A percentile compares a stretch with the other conserved stretches of the same genome.
Conservation (phyloP, 2,329 filamentous ascomycete species). For the Hymenotorrendiella dingleyae region DNA sequence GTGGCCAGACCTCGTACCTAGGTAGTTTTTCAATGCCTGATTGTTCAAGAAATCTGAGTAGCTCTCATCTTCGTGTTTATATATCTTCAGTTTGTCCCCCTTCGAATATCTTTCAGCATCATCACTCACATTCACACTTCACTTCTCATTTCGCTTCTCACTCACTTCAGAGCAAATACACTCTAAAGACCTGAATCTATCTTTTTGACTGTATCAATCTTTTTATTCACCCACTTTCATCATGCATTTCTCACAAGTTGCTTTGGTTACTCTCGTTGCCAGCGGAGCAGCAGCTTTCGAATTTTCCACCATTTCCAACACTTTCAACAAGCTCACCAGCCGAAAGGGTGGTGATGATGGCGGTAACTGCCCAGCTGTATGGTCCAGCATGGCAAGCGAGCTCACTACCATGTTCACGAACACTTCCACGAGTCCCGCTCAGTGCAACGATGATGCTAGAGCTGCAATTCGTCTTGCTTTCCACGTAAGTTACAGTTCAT, state of each 20-base stretch:
- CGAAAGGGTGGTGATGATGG: not conserved
- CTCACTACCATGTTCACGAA: slow-evolving; percentile 10
- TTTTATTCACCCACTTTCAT: not conserved
- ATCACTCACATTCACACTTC: too few species aligned
- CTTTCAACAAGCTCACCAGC: not conserved
- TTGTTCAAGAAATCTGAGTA: too few species aligned
- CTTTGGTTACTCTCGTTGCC: not conserved
- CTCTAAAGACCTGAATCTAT: too few species aligned
- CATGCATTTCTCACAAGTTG: slow-evolving; percentile 1
- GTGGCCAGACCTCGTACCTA: too few species aligned
- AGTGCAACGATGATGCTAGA: slow-evolving; percentile 18
- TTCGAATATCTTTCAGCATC: too few species aligned
- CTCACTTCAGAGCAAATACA: too few species aligned
- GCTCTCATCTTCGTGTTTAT: too few species aligned
- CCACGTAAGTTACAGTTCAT: not conserved
- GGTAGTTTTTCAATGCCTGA: too few species aligned
- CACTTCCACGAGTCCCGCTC: slow-evolving; percentile 1
- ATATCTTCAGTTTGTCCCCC: too few species aligned
- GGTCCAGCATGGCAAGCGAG: not conserved
- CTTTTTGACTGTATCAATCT: too few species aligned
- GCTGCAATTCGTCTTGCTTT: slow-evolving; percentile 14
- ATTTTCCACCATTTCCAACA: not conserved
- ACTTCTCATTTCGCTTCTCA: too few species aligned
- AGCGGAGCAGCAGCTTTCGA: not conserved
- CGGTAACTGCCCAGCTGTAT: slow-evolving; percentile 4